A percentile compares a stretch with the other conserved stretches of the same genome.
These are phyloP conservation scores for Psilocybe cubensis DNA, from an alignment of 768 basidiomycete genomes.

Conservation along the genomic window DNA sequence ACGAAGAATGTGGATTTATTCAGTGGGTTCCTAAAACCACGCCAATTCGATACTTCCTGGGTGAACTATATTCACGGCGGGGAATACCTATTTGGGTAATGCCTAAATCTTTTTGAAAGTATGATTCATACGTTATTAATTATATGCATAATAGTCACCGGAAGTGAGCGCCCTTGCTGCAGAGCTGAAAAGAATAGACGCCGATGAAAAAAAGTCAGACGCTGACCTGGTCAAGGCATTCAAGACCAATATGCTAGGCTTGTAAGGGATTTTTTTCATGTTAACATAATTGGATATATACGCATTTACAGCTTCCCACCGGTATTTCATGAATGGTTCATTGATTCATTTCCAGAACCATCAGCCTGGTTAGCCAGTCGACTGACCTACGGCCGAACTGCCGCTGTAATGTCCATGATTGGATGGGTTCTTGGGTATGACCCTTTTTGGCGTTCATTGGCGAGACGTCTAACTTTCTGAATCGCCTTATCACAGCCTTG, in stretches of 20 bases:
- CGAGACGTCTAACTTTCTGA: neutral
- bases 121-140: neutral
- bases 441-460: neutral
- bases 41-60: constrained; percentile 76
- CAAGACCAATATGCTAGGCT: constrained; percentile 52
- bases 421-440: constrained; percentile 95
- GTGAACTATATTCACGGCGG: constrained; percentile 62
- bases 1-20: constrained; percentile 96
- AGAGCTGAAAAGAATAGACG: neutral
- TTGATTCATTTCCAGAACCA: constrained; percentile 96
- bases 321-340: constrained; percentile 97
- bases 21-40: constrained; percentile 98
- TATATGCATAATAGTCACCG: constrained; percentile 34
- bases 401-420: constrained; percentile 98
- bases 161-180: constrained; percentile 4
- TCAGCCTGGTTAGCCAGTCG: constrained; percentile 92
- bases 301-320: constrained; percentile 64
- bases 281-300: neutral
- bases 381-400: constrained; percentile 83
- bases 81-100: constrained; percentile 46
- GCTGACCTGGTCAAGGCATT: constrained; percentile 42
- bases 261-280: constrained; percentile 43
- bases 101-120: constrained; percentile 1
- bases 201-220: constrained; percentile 9
- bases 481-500: constrained; percentile 71